Evolutionary conservation across 805 yeast genomes (phyloP), one percentile per base, ranked within the genome.

Genomic region (Clavispora fructus): DNA sequence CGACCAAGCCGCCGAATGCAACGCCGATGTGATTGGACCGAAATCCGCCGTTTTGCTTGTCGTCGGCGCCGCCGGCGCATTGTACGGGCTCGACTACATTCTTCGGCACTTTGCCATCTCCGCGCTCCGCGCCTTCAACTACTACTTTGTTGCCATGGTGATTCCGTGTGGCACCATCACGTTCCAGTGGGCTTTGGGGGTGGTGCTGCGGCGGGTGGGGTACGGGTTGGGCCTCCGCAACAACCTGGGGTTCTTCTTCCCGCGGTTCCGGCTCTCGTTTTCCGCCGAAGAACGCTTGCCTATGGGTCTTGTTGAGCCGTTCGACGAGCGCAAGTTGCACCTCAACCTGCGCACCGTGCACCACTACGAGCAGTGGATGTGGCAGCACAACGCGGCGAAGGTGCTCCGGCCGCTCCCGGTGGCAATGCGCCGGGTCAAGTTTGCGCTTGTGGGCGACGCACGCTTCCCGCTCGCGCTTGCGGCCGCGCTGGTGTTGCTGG

Each of bases 1-100:
- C 16, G 40, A 40, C 17, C 42, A 45, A 12, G 46, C 53, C 35
- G 29, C 39, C 19, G 31, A 41, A 12, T 45, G 49, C 23, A 46
- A 39, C 31, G 30, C 31, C n/a, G 43, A 40, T 7, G 14, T 40
- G 14, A 26, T 56, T 8, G 56, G 53, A 7, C 14, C 50, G 12
- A 43, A 38, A 42, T 65, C 59, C 40, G 82, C 75, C 0, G 35
- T 69, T 6, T 14, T 61, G 4, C 54, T 78, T 57, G 85, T 85
- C 0, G 45, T 80, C 6, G 12, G 70, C 7, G 75, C 78, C 6
- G 74, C 75, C 7, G 43, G 51, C 16, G 56, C 54, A n/a, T 60
- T 80, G 35, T 47, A 63, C 28, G 65, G 67, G 0, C 44, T 78
- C 33, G 71, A 75, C 54, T 67, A 63, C 45, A 57, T 59, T 5